phyloP scores from a whole-genome alignment of 1,139 yeast genomes.

The Kodamaea plutei region DNA sequence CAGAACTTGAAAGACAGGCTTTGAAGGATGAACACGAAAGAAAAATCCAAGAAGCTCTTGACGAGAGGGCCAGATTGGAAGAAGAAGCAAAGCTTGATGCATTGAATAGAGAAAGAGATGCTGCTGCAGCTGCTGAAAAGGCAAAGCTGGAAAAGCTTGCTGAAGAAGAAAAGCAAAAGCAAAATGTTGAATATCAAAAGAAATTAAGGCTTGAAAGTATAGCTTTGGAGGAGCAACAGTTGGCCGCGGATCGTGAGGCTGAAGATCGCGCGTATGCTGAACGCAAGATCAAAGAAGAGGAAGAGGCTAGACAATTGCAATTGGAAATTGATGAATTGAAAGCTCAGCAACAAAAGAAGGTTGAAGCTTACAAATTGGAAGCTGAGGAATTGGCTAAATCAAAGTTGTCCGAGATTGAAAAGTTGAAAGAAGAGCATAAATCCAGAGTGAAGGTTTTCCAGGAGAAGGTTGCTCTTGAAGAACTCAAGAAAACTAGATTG shows the following conservation, averaged over 20 bases:
- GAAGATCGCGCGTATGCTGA: slow-evolving; percentile 25
- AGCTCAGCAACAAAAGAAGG: slow-evolving; percentile 20
- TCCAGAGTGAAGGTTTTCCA: slow-evolving; percentile 27
- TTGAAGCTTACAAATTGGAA: slow-evolving; percentile 26
- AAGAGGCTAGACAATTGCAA: slow-evolving; percentile 19
- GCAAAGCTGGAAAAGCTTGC: slow-evolving; percentile 8
- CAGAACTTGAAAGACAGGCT: slow-evolving; percentile 43
- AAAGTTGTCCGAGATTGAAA: slow-evolving; percentile 32
- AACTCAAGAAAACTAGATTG: slow-evolving; percentile 32
- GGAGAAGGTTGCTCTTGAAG: slow-evolving; percentile 33
- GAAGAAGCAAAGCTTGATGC: slow-evolving; percentile 26
- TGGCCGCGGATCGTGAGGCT: slow-evolving; percentile 24
- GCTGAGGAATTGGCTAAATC: slow-evolving; percentile 32
- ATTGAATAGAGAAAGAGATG: slow-evolving; percentile 10
- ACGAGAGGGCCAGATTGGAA: slow-evolving; percentile 22
- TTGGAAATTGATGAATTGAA: slow-evolving; percentile 31
- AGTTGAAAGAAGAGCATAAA: slow-evolving; percentile 32
- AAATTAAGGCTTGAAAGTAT: slow-evolving; percentile 23
- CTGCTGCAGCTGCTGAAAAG: slow-evolving; percentile 10
- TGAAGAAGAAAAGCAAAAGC: slow-evolving; percentile 11
- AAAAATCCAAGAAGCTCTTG: slow-evolving; percentile 26
- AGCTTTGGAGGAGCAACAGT: slow-evolving; percentile 25
- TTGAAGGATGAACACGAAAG: slow-evolving; percentile 32
- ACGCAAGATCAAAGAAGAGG: slow-evolving; percentile 22
- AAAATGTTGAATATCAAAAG: slow-evolving; percentile 25